A percentile compares a stretch with the other conserved stretches of the same genome.
phyloP scores from a whole-genome alignment of 2,329 filamentous ascomycete species.

The Hypomyces perniciosus region DNA sequence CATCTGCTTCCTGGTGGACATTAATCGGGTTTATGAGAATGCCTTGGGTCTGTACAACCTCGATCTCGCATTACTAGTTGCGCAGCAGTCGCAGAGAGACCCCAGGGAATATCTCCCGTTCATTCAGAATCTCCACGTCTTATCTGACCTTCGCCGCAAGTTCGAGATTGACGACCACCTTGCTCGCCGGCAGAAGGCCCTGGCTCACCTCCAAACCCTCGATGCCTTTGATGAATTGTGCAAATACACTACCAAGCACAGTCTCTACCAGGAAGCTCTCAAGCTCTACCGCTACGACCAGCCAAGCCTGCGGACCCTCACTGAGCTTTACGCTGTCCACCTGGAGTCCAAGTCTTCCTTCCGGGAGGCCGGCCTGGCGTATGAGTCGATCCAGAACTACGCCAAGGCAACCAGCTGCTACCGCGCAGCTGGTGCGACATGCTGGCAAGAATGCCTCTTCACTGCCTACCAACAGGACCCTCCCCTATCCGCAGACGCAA shows the following conservation, averaged over 20 bases:
- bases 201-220: slow-evolving; percentile 67
- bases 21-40: slow-evolving; percentile 85
- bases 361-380: slow-evolving; percentile 83
- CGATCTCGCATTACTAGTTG: slow-evolving; percentile 81
- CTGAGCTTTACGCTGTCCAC: slow-evolving; percentile 70
- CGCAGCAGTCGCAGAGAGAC: slow-evolving; percentile 93
- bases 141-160: slow-evolving; percentile 62
- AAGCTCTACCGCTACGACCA: slow-evolving; percentile 78
- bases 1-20: slow-evolving; percentile 94
- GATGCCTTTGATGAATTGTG: slow-evolving; percentile 72
- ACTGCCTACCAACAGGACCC: slow-evolving; percentile 63
- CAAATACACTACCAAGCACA: slow-evolving; percentile 70
- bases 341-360: slow-evolving; percentile 70
- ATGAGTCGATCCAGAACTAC: slow-evolving; percentile 77
- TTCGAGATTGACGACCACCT: slow-evolving; percentile 90
- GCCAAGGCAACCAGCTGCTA: slow-evolving; percentile 74
- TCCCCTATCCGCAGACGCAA: slow-evolving; percentile 52
- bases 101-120: slow-evolving; percentile 94
- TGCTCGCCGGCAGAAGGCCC: slow-evolving; percentile 67
- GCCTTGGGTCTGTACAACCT: slow-evolving; percentile 88
- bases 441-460: slow-evolving; percentile 89
- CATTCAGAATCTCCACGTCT: slow-evolving; percentile 75
- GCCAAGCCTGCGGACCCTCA: slow-evolving; percentile 60
- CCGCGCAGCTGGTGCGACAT: slow-evolving; percentile 64
- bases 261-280: slow-evolving; percentile 71